Evolutionary conservation across 257 asterid species (phyloP).

Genomic region (Plantago elongata): DNA sequence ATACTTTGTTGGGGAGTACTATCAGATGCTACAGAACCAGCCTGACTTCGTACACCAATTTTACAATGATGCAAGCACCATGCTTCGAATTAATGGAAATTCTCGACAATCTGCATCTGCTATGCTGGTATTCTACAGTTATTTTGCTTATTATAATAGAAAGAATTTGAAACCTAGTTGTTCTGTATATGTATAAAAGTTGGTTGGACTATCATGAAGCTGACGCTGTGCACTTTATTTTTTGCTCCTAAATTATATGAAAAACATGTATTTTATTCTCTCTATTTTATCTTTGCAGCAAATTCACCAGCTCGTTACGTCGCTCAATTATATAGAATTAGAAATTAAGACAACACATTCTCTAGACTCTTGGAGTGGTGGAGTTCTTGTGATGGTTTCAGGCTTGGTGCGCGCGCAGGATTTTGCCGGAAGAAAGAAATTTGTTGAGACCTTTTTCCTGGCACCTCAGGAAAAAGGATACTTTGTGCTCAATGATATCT

Average conservation of each 20-base stretch:
- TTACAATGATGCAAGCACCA: slow-evolving; percentile 82
- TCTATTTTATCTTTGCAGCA: slow-evolving; percentile 50
- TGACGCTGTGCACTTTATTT: slow-evolving; percentile 9
- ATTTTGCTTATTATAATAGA: background rate
- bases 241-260: slow-evolving; percentile 8
- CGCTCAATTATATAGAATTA: slow-evolving; percentile 64
- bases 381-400: slow-evolving; percentile 89
- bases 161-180: slow-evolving; percentile 5
- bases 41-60: slow-evolving; percentile 85
- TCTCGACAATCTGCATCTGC: slow-evolving; percentile 68
- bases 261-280: slow-evolving; percentile 9
- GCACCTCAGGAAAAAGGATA: slow-evolving; percentile 96
- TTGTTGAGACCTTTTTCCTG: slow-evolving; percentile 85
- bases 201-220: slow-evolving; percentile 13
- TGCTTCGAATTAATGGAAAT: slow-evolving; percentile 87
- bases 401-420: slow-evolving; percentile 64
- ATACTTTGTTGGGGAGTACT: slow-evolving; percentile 93
- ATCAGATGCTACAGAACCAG: slow-evolving; percentile 82
- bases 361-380: slow-evolving; percentile 87
- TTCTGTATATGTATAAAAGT: slow-evolving; percentile 2
- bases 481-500: slow-evolving; percentile 83
- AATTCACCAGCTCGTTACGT: slow-evolving; percentile 75
- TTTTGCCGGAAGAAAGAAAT: slow-evolving; percentile 65
- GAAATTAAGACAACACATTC: slow-evolving; percentile 93
- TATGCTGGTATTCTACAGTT: slow-evolving; percentile 62